Conservation (phyloP, 495 filamentous ascomycete species). For the Cryomyces minteri region DNA sequence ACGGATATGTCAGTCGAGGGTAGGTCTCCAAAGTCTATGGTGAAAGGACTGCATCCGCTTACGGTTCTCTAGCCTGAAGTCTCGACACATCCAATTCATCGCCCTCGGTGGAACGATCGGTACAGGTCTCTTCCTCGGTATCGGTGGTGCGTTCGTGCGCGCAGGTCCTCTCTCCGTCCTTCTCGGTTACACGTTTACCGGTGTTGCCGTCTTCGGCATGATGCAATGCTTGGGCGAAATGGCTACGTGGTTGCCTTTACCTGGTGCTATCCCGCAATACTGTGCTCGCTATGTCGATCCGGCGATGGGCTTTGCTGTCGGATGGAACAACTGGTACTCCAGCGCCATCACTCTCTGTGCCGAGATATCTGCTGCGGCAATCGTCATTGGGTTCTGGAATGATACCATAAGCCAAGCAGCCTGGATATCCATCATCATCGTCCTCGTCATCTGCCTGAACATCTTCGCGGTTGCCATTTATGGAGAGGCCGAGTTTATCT, state of each 20-base stretch:
- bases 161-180: conserved; percentile 46
- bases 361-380: conserved; percentile 21
- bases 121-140: conserved; percentile 46
- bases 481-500: conserved; percentile 28
- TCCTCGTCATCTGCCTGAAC: conserved; percentile 26
- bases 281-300: conserved; percentile 15
- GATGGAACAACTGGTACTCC: background rate
- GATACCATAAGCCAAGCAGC: conserved; percentile 17
- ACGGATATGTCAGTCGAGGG: too few species aligned
- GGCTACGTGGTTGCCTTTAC: conserved; percentile 21
- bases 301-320: background rate
- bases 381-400: conserved; percentile 31
- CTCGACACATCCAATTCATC: background rate
- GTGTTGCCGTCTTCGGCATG: conserved; percentile 16
- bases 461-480: conserved; percentile 25
- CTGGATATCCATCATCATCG: conserved; percentile 27
- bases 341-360: conserved; percentile 8
- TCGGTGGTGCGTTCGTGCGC: conserved; percentile 35
- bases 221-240: conserved; percentile 19
- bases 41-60: too few species aligned
- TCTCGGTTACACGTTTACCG: conserved; percentile 18
- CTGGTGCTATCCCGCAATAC: conserved; percentile 21
- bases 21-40: too few species aligned
- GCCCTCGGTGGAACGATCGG: conserved; percentile 33
- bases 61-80: background rate